phyloP scores from a whole-genome alignment of 768 basidiomycete species.

The Boletellus sp. region DNA sequence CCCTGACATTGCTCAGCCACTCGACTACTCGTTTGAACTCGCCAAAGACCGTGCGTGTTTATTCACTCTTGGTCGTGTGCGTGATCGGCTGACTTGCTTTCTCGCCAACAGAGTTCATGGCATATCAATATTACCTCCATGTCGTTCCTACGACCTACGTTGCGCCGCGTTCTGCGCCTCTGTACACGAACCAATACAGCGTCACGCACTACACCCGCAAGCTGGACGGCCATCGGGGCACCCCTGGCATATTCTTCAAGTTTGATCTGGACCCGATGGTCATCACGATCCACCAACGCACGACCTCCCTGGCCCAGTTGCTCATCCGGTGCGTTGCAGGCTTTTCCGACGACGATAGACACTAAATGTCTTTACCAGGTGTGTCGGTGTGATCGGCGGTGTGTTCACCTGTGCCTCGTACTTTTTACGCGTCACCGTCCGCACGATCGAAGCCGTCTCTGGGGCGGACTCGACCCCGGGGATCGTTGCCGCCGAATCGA shows the following conservation, averaged over 20 bases:
- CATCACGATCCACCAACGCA: conserved; percentile 84
- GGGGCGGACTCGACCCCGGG: conserved; percentile 48
- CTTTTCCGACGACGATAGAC: not conserved
- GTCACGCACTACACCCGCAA: conserved; percentile 88
- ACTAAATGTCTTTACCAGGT: conserved; percentile 33
- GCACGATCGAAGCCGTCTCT: conserved; percentile 63
- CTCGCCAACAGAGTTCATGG: conserved; percentile 62
- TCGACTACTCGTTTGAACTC: conserved; percentile 85
- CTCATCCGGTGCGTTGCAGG: conserved; percentile 55
- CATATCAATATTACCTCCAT: conserved; percentile 92
- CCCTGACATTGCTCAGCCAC: conserved; percentile 91
- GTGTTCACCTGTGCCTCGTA: conserved; percentile 84
- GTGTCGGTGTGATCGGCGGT: conserved; percentile 91
- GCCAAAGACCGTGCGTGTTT: conserved; percentile 53
- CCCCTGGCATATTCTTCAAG: conserved; percentile 98
- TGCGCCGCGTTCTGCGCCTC: conserved; percentile 59
- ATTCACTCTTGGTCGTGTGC: not conserved
- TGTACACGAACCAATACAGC: conserved; percentile 84
- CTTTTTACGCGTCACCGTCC: conserved; percentile 59
- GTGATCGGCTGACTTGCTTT: not conserved
- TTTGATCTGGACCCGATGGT: conserved; percentile 92
- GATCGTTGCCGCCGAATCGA: conserved; percentile 63
- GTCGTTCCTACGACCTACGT: conserved; percentile 96
- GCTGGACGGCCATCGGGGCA: conserved; percentile 69
- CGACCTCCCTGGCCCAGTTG: conserved; percentile 76